Base-by-base conservation (phyloP, 441 rosid genomes). In the Gossypium schwendimanii region DNA sequence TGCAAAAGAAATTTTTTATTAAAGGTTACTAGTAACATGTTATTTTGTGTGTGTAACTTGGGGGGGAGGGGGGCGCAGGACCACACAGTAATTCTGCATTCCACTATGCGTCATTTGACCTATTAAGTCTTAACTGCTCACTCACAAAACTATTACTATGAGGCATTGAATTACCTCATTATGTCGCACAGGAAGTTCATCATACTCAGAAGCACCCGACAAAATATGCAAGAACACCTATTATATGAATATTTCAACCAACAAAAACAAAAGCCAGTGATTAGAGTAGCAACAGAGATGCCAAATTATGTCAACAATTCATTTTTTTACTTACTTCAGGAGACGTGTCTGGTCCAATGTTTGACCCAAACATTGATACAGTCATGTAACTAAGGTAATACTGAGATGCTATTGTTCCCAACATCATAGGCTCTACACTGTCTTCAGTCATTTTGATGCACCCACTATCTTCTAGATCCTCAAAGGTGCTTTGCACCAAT, bases 161-260 rank as follows among this genome's bases (percentile, higher is more conserved):
- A 53, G 71, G 47, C 61, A 15, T 36, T 33, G 47, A 83, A 75
- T 70, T 77, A 95, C 98, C 99, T 95, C 99, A 64, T 95, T 95
- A 82, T 95, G 98, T 79, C 99, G 91, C 71, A 95, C 97, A 76
- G 99, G 99, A 80, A 95, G 93, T 76, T 93, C 99, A 80, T 95
- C 82, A 81, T 86, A 95, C 79, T 95, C 99, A 28, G 96, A 91
- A 60, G 90, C 94, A 73, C 94, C 99, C 20, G 99, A 87, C 63
- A 93, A 78, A 73, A 95, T 86, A 80, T 89, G 95, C 84, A 95
- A 78, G 81, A 93, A 93, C 36, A 87, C 90, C 99, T 95, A 81
- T 69, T 5, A 72, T 33, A 70, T 64, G 26, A 28, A 79, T 53
- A 15, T 24, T 39, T 39, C 14, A 28, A 52, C 23, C 44, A 39